phyloP scores from a whole-genome alignment of 345 rosid species.

The Crucihimalaya himalaica region DNA sequence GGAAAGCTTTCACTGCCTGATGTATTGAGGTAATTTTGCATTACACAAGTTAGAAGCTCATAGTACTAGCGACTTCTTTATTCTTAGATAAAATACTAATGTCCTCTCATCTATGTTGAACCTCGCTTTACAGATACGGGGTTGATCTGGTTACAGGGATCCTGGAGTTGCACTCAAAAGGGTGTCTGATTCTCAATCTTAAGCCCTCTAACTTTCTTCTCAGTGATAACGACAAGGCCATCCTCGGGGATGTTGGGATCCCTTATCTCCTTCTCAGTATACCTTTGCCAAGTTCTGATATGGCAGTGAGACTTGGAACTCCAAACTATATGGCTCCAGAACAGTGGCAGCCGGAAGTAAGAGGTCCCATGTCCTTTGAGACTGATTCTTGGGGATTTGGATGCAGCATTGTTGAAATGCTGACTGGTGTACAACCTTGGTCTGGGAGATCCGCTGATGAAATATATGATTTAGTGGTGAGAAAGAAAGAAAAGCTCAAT shows the following conservation, averaged over 20 bases:
- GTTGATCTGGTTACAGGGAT: slow-evolving; percentile 71
- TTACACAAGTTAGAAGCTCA: not conserved
- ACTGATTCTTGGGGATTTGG: slow-evolving; percentile 97
- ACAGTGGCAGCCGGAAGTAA: slow-evolving; percentile 88
- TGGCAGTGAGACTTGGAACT: slow-evolving; percentile 72
- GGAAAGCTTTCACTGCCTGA: slow-evolving; percentile 71
- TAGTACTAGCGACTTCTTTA: slow-evolving; percentile 2
- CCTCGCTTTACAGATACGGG: slow-evolving; percentile 62
- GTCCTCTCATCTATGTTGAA: slow-evolving; percentile 4
- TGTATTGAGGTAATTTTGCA: slow-evolving; percentile 62
- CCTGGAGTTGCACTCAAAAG: slow-evolving; percentile 65
- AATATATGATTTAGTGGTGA: slow-evolving; percentile 67
- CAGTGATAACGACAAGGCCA: slow-evolving; percentile 61
- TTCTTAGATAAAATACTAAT: not conserved
- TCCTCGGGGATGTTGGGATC: slow-evolving; percentile 81
- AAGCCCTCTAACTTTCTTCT: slow-evolving; percentile 83
- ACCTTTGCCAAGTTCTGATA: slow-evolving; percentile 65
- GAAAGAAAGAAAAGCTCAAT: slow-evolving; percentile 66
- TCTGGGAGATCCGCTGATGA: slow-evolving; percentile 64
- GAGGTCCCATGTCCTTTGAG: slow-evolving; percentile 87
- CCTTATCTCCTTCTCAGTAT: slow-evolving; percentile 74
- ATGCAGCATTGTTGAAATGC: slow-evolving; percentile 91
- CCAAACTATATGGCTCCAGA: slow-evolving; percentile 99
- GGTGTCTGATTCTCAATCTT: slow-evolving; percentile 71
- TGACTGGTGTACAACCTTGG: slow-evolving; percentile 88